Evolutionary conservation across 1,139 yeast species (phyloP).

Genomic region (Taphrina populina): DNA sequence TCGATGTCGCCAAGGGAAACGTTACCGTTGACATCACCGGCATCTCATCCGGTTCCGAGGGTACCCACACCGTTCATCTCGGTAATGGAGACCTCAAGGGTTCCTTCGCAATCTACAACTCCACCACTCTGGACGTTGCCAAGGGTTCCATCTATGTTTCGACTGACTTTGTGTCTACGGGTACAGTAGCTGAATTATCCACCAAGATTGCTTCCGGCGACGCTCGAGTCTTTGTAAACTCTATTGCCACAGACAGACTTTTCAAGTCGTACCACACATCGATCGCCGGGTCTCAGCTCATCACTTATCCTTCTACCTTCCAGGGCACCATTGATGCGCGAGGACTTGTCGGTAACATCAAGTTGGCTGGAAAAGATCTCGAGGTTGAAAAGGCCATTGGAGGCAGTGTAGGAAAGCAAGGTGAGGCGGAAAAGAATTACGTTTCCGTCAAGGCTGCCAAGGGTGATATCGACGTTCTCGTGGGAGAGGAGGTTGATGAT

Average conservation of each 20-base stretch:
- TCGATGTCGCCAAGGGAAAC: conserved; percentile 25
- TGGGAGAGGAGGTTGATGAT: conserved; percentile 20
- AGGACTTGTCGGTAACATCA: conserved; percentile 29
- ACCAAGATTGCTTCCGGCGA: conserved; percentile 33
- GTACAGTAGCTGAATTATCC: conserved; percentile 13
- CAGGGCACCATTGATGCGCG: conserved; percentile 32
- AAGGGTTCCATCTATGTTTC: conserved; percentile 27
- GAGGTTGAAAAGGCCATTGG: conserved; percentile 20
- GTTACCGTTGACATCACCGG: conserved; percentile 16
- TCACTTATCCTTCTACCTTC: conserved; percentile 27
- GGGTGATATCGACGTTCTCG: conserved; percentile 25
- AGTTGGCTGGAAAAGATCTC: conserved; percentile 25
- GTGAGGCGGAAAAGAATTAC: conserved; percentile 16
- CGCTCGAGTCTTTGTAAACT: conserved; percentile 25
- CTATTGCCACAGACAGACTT: conserved; percentile 16
- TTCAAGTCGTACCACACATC: conserved; percentile 26
- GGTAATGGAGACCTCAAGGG: conserved; percentile 29
- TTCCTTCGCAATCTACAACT: conserved; percentile 23
- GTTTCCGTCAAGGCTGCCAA: conserved; percentile 32
- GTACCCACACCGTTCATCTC: conserved; percentile 17
- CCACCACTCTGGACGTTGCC: conserved; percentile 30
- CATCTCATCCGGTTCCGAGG: conserved; percentile 26
- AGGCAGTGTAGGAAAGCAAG: conserved; percentile 31
- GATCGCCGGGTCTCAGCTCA: conserved; percentile 21
- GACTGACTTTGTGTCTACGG: conserved; percentile 3